phyloP scores from a whole-genome alignment of 2,329 filamentous ascomycete species.

The Arthrobotrys entomopaga region DNA sequence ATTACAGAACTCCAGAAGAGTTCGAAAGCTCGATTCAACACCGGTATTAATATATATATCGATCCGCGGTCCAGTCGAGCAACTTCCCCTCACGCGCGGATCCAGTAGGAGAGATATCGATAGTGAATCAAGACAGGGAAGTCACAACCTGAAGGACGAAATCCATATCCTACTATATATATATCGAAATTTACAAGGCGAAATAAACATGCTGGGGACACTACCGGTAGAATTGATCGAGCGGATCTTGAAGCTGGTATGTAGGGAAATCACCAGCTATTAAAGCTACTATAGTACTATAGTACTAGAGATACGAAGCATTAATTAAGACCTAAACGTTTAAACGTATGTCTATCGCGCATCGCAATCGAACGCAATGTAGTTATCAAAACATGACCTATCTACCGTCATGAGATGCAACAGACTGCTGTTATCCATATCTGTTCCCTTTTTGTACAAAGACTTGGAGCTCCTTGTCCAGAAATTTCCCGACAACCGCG shows the following conservation, averaged over 20 bases:
- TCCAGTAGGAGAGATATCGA: no score
- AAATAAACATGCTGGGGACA: background rate
- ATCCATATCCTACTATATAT: background rate
- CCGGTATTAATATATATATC: no score
- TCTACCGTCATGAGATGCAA: conserved; percentile 9
- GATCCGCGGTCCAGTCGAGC: no score
- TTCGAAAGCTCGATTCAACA: no score
- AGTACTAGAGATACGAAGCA: no score
- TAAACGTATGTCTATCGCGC: no score
- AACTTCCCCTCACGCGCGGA: no score
- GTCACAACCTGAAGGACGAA: no score
- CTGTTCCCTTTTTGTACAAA: conserved; percentile 9
- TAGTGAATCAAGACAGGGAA: no score
- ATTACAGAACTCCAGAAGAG: no score
- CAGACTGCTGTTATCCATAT: conserved; percentile 1
- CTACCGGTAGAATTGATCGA: conserved; percentile 4
- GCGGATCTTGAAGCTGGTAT: background rate
- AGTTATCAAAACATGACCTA: conserved; percentile 15
- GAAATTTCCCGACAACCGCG: background rate
- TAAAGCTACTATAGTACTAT: no score
- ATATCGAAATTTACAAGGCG: background rate
- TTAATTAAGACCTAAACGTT: no score
- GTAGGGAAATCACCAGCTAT: background rate
- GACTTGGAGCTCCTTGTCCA: background rate
- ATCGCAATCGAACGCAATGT: background rate